These are phyloP conservation scores for Mrakiaceae sp. DNA, from an alignment of 1,284 basidiomycete genomes.

Conservation along the genomic window DNA sequence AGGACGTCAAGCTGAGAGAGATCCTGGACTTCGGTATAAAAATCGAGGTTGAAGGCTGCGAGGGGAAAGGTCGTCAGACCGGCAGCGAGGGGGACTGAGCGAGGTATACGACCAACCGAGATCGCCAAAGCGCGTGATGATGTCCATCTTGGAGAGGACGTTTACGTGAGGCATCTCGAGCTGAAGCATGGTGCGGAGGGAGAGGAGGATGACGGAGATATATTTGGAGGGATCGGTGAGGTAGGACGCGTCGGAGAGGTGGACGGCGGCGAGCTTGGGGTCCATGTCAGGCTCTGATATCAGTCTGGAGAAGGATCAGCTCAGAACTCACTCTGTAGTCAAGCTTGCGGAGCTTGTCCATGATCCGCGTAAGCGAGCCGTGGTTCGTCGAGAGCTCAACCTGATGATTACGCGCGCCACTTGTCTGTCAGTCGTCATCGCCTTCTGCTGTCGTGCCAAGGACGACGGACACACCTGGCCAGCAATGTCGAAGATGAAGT, in stretches of 20 bases:
- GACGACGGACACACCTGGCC: slow-evolving; percentile 37
- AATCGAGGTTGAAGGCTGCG: slow-evolving; percentile 90
- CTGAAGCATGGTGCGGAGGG: slow-evolving; percentile 93
- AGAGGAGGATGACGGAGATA: slow-evolving; percentile 80
- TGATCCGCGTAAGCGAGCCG: slow-evolving; percentile 67
- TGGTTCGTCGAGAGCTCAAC: slow-evolving; percentile 97
- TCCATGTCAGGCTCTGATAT: not conserved
- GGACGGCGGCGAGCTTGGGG: slow-evolving; percentile 75
- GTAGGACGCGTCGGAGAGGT: slow-evolving; percentile 92
- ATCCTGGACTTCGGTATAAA: slow-evolving; percentile 97
- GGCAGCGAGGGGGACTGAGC: not conserved
- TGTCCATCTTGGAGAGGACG: slow-evolving; percentile 89
- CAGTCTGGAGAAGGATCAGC: not conserved
- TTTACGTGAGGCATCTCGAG: slow-evolving; percentile 95
- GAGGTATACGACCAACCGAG: slow-evolving; percentile 48
- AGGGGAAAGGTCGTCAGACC: not conserved
- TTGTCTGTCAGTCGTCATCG: not conserved
- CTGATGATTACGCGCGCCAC: slow-evolving; percentile 38
- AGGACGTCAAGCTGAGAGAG: slow-evolving; percentile 74
- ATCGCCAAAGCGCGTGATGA: slow-evolving; percentile 75
- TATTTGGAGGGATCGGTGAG: slow-evolving; percentile 94
- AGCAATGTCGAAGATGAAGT: slow-evolving; percentile 90
- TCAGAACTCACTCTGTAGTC: slow-evolving; percentile 65
- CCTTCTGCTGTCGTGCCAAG: not conserved
- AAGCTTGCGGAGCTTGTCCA: slow-evolving; percentile 57